Conservation (phyloP, 371 early-diverging fungal genomes). For the Syncephalastrum racemosum region DNA sequence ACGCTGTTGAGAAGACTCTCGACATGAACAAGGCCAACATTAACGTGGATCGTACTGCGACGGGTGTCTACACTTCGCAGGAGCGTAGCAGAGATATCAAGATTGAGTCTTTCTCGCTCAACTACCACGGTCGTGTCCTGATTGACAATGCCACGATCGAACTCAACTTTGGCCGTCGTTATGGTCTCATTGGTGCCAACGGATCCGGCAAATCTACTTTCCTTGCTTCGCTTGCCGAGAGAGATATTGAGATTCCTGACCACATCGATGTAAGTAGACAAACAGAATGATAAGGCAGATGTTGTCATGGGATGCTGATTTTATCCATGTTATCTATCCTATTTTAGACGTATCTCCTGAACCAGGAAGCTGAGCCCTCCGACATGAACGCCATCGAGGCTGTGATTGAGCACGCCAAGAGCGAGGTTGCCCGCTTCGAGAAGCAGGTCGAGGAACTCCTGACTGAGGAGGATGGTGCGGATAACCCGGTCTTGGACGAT, state of each 20-base stretch:
- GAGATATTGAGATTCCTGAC: slow-evolving; percentile 95
- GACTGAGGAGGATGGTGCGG: slow-evolving; percentile 78
- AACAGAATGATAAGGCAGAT: not conserved
- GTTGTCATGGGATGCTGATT: not conserved
- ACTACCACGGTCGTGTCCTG: slow-evolving; percentile 90
- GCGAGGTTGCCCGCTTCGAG: slow-evolving; percentile 88
- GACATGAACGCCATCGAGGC: slow-evolving; percentile 90
- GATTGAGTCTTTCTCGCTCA: slow-evolving; percentile 92
- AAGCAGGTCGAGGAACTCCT: slow-evolving; percentile 87
- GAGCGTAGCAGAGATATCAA: slow-evolving; percentile 92
- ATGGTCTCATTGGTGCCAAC: slow-evolving; percentile 97
- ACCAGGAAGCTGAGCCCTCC: slow-evolving; percentile 94
- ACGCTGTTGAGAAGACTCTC: slow-evolving; percentile 26
- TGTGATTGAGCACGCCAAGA: slow-evolving; percentile 88
- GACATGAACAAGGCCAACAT: slow-evolving; percentile 36
- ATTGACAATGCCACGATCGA: slow-evolving; percentile 94
- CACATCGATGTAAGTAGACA: slow-evolving; percentile 85
- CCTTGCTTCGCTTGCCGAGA: slow-evolving; percentile 87
- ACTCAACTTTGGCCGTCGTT: slow-evolving; percentile 97
- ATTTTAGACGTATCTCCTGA: slow-evolving; percentile 82
- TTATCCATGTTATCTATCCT: not conserved
- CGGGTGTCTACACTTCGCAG: slow-evolving; percentile 95
- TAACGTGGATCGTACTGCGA: slow-evolving; percentile 74
- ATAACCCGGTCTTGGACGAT: slow-evolving; percentile 89
- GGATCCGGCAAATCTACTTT: slow-evolving; percentile 99